Percentiles rank a stretch among this genome's conserved stretches.
Evolutionary conservation across 805 yeast species (phyloP).

Genomic region (Candida morakotiae): DNA sequence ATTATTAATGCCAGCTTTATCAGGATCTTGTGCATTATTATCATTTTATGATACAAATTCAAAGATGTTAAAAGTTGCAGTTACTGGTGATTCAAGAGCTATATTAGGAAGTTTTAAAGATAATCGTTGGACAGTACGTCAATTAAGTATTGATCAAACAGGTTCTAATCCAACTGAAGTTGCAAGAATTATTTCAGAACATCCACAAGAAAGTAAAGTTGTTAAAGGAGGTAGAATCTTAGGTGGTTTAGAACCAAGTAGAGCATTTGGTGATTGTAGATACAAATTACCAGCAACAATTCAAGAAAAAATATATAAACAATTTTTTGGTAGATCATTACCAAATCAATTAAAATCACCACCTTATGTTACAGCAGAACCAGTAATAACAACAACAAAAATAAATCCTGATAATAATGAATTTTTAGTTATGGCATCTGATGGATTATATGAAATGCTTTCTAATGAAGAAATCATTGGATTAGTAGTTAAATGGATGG

Average conservation of each 20-base stretch:
- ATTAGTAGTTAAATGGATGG: constrained; percentile 91
- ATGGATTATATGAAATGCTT: constrained; percentile 89
- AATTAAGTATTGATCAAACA: constrained; percentile 87
- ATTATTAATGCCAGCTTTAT: constrained; percentile 83
- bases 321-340: constrained; percentile 75
- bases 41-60: constrained; percentile 81
- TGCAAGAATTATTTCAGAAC: constrained; percentile 75
- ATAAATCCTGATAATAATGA: constrained; percentile 69
- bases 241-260: constrained; percentile 90
- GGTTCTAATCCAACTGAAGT: constrained; percentile 90
- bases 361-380: constrained; percentile 97
- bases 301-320: constrained; percentile 68
- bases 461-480: constrained; percentile 91
- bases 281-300: constrained; percentile 78
- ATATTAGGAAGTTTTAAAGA: constrained; percentile 69
- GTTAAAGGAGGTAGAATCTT: constrained; percentile 84
- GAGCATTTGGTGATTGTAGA: constrained; percentile 97
- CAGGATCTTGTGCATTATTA: constrained; percentile 91
- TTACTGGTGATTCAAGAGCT: constrained; percentile 95
- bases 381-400: constrained; percentile 80
- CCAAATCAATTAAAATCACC: constrained; percentile 80
- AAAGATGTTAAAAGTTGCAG: constrained; percentile 77
- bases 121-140: constrained; percentile 82
- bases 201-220: constrained; percentile 85
- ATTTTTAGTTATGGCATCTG: constrained; percentile 89